phyloP scores from a whole-genome alignment of 2,329 filamentous ascomycete genomes.

The Anthostomella pinea region DNA sequence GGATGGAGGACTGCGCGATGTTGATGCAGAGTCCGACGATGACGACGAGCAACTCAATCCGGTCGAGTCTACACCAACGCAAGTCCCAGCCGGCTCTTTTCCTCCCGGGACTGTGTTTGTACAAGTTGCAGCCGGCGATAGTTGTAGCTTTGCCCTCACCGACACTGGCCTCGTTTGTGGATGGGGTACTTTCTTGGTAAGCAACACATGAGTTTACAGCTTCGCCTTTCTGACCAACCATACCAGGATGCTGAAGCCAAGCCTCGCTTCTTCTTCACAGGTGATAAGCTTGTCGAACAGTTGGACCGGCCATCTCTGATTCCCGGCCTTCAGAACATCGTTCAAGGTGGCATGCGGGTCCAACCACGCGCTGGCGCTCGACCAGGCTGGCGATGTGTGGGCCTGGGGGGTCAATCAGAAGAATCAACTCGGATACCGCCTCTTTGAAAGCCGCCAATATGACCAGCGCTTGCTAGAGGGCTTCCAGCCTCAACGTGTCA shows the following conservation, averaged over 20 bases:
- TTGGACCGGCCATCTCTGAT: conserved; percentile 41
- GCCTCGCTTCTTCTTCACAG: not conserved
- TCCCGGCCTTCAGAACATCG: conserved; percentile 53
- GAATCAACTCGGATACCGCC: conserved; percentile 57
- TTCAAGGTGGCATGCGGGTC: conserved; percentile 50
- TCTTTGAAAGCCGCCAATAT: conserved; percentile 23
- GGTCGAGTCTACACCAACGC: conserved; percentile 55
- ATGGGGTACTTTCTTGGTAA: conserved; percentile 64
- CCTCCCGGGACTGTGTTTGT: conserved; percentile 55
- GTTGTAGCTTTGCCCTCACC: conserved; percentile 60
- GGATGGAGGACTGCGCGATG: conserved; percentile 5
- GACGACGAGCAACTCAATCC: conserved; percentile 57
- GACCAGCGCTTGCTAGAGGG: conserved; percentile 13
- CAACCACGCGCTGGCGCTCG: conserved; percentile 59
- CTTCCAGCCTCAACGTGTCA: conserved; percentile 10
- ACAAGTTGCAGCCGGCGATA: conserved; percentile 58
- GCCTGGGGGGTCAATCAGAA: conserved; percentile 64
- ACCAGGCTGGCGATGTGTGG: conserved; percentile 47
- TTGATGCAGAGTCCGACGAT: conserved; percentile 17
- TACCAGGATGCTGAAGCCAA: conserved; percentile 3
- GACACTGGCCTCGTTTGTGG: conserved; percentile 61
- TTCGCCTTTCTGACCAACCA: conserved; percentile 14
- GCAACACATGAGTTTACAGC: too few species aligned
- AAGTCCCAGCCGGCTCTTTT: conserved; percentile 50
- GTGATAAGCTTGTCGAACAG: not conserved